Conservation (phyloP, 1,284 basidiomycete species). For the Ustilago lituana region DNA sequence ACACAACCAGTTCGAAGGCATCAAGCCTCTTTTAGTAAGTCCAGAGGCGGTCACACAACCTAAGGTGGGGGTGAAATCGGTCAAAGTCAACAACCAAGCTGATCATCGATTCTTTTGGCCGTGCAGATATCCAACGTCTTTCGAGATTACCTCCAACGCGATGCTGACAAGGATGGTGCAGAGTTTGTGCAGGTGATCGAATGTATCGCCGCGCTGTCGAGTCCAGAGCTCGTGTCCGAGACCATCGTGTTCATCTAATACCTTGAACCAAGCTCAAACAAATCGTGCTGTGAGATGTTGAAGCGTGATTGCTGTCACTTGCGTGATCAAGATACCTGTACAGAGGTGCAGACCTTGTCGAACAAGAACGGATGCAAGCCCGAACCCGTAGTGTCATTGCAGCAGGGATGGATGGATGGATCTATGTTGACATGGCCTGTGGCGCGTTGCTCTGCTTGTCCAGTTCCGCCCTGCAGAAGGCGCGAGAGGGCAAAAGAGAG, state of each 20-base stretch:
- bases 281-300: not conserved
- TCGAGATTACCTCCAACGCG: slow-evolving; percentile 8
- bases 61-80: too few species aligned
- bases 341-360: not conserved
- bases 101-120: not conserved
- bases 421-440: slow-evolving; percentile 54
- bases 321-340: too few species aligned
- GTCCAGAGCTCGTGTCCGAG: slow-evolving; percentile 18
- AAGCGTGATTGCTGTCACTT: not conserved
- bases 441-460: slow-evolving; percentile 50
- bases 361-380: too few species aligned
- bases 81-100: not conserved
- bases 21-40: slow-evolving; percentile 36
- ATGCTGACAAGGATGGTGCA: not conserved
- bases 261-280: not conserved
- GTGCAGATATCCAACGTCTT: slow-evolving; percentile 20
- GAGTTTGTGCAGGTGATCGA: slow-evolving; percentile 38
- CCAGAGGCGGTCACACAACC: not conserved
- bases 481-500: not conserved
- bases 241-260: slow-evolving; percentile 34
- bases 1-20: slow-evolving; percentile 20
- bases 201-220: slow-evolving; percentile 30
- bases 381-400: too few species aligned
- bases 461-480: slow-evolving; percentile 51
- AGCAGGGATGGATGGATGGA: too few species aligned